These are phyloP conservation scores for Sugiyamaella paludigena DNA, from an alignment of 1,139 yeast species.

Conservation along the genomic window DNA sequence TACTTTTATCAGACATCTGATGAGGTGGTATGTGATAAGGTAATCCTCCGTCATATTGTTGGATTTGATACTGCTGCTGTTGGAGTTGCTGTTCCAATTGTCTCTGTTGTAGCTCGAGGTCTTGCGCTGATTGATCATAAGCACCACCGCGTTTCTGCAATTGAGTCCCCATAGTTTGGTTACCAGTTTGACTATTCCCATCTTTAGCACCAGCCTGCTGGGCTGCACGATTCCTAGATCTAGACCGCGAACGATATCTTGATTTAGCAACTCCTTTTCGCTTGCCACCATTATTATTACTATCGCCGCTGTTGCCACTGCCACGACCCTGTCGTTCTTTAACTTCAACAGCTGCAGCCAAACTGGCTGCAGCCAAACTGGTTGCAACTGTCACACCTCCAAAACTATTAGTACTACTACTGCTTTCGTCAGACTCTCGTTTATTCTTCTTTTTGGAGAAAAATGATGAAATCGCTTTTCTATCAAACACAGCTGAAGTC, in stretches of 20 bases:
- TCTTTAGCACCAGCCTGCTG: slow-evolving; percentile 11
- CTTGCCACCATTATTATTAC: not conserved
- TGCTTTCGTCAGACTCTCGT: slow-evolving; percentile 16
- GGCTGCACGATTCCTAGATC: slow-evolving; percentile 3
- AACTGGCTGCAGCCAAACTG: not conserved
- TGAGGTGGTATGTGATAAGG: slow-evolving; percentile 42
- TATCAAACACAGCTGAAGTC: slow-evolving; percentile 14
- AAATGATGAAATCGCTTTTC: slow-evolving; percentile 23
- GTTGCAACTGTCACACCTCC: not conserved
- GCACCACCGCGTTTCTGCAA: slow-evolving; percentile 6
- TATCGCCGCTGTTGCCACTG: slow-evolving; percentile 18
- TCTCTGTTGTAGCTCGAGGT: slow-evolving; percentile 12
- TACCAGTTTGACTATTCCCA: not conserved
- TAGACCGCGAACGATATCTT: slow-evolving; percentile 18
- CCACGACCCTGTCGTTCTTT: too few relatives aligned
- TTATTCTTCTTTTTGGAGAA: slow-evolving; percentile 25
- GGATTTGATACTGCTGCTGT: slow-evolving; percentile 23
- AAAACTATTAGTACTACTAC: not conserved
- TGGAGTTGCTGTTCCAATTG: slow-evolving; percentile 15
- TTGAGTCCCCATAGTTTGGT: not conserved
- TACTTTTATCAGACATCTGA: slow-evolving; percentile 38
- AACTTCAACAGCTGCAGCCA: not conserved
- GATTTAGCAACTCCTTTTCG: slow-evolving; percentile 11
- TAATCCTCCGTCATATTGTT: slow-evolving; percentile 32
- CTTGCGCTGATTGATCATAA: slow-evolving; percentile 1